Evolutionary conservation across 208 protist genomes (phyloP), one percentile per base, ranked within the genome.

Genomic region (Leptomonas pyrrhocoris): DNA sequence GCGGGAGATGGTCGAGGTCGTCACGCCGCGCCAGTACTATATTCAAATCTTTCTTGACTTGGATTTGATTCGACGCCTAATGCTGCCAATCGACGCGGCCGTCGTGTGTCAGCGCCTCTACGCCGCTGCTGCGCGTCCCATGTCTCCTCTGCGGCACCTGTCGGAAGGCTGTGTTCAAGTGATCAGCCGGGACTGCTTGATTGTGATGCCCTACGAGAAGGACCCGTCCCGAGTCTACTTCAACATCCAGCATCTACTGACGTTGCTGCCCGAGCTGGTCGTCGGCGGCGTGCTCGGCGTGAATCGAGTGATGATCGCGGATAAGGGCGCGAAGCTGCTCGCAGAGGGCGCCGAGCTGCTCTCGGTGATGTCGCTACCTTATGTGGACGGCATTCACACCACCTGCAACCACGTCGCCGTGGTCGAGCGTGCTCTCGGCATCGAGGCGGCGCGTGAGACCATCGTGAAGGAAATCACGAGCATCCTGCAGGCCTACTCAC

Each of bases 331-430:
- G 42, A 86, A 97, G 66, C 73, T 99, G 5, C 69, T 98, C 11
- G 95, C 98, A 0, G 97, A 99, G 66, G 98, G 98, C 12, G 87
- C 88, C 7, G 91, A 98, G 59, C 84, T 99, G 0, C 72, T 74
- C 15, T 77, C 81, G 3, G 98, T 99, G 1, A 99, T 99, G 96
- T 89, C 83, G 30, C 96, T 97, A 0, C 80, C 91, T 6, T 98
- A 98, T 70, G 94, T 99, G 31, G 89, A 97, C 42, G 87, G 90
- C 36, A 81, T 64, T 1, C 73, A 82, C 16, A 98, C 97, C 0
- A 89, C 68, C 8, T 98, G 95, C 53, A 99, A 99, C 74, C 98
- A 99, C 79, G 94, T 99, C 55, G 93, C 98, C 11, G 98, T 99
- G 49, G 79, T 99, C 0, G 96, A 97, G 64, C 72, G 85, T 1